Evolutionary conservation across 73 alveolate genomes (phyloP).

Genomic region (Tetrahymena thermophila): DNA sequence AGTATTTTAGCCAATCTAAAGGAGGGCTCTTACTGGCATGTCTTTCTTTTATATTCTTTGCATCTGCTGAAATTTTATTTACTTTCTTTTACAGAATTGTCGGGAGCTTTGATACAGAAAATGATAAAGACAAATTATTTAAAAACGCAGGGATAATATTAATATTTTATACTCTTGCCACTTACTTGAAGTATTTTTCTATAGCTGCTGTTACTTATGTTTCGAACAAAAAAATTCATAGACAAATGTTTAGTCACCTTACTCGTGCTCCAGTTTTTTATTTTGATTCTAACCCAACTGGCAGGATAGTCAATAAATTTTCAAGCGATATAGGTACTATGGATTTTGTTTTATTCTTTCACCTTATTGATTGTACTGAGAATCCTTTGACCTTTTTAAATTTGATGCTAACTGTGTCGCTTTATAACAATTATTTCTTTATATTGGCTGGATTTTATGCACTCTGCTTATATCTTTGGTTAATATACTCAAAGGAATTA

Average conservation of each 20-base stretch:
- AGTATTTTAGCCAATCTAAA: neutral
- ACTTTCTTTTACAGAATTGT: neutral
- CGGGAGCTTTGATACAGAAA: neutral
- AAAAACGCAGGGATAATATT: neutral
- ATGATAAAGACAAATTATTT: neutral
- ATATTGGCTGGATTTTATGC: neutral
- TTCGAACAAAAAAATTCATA: slow-evolving; percentile 13
- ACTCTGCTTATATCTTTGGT: neutral
- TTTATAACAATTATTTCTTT: neutral
- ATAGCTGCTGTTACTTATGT: neutral
- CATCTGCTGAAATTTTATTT: neutral
- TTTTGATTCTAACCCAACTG: slow-evolving; percentile 18
- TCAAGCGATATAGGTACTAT: slow-evolving; percentile 7
- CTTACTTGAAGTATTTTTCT: neutral
- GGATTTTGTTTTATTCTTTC: neutral
- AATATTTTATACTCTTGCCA: neutral
- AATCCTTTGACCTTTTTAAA: neutral
- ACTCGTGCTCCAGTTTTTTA: slow-evolving; percentile 10
- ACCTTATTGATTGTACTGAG: neutral
- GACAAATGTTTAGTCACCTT: slow-evolving; percentile 3
- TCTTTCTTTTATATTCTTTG: neutral
- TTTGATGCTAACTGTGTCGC: slow-evolving; percentile 2
- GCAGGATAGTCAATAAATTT: slow-evolving; percentile 19
- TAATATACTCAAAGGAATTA: neutral
- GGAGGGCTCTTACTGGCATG: neutral